Evolutionary conservation across 208 protist species (phyloP).

Genomic region (Dictyostelium gargantuum): DNA sequence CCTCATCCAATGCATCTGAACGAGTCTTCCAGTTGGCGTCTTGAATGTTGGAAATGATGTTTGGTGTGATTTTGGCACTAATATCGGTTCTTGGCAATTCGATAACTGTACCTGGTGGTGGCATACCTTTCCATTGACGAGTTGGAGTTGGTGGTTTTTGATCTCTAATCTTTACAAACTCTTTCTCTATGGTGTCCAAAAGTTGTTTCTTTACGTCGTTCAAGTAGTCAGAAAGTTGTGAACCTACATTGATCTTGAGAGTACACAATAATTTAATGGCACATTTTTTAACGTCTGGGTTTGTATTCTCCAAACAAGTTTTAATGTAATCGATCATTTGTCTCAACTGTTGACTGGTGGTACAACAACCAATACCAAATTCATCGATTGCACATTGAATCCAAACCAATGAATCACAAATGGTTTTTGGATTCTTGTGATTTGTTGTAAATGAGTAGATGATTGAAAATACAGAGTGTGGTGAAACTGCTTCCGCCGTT

Average conservation of each 20-base stretch:
- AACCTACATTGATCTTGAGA: not conserved
- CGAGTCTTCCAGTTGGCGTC: conserved; percentile 61
- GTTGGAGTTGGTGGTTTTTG: not conserved
- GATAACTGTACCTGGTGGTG: not conserved
- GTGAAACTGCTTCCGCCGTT: not conserved
- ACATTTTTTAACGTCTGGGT: not conserved
- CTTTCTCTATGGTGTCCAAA: not conserved
- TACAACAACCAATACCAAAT: conserved; percentile 8
- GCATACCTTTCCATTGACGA: not conserved
- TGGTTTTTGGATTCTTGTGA: conserved; percentile 48
- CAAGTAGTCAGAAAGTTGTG: not conserved
- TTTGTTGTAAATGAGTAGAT: not conserved
- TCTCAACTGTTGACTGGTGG: not conserved
- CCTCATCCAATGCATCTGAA: conserved; percentile 26
- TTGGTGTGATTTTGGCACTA: not conserved
- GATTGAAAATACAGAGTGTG: not conserved
- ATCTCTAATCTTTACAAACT: conserved; percentile 26
- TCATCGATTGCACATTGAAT: conserved; percentile 23
- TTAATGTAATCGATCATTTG: conserved; percentile 27
- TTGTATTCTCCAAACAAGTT: not conserved
- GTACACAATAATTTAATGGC: conserved; percentile 34
- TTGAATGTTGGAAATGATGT: not conserved
- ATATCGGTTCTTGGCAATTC: conserved; percentile 47
- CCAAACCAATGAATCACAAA: not conserved
- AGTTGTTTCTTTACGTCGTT: not conserved